A percentile compares a stretch with the other conserved stretches of the same genome.
These are phyloP conservation scores for Ophiostoma pallidulum DNA, from an alignment of 2,329 filamentous ascomycete species.

Conservation along the genomic window DNA sequence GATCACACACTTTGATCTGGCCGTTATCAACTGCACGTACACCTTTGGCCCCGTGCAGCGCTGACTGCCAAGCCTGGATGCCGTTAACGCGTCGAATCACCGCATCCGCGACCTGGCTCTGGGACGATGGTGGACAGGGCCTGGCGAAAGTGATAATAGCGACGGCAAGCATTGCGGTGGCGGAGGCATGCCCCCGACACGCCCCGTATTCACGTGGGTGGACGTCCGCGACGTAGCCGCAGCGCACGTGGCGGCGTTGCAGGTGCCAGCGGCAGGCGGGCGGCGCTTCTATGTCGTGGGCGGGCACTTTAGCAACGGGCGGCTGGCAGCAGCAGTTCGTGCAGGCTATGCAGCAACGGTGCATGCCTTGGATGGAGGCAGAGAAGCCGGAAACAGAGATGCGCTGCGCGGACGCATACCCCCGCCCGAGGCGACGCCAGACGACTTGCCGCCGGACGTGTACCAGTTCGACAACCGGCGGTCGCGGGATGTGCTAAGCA, in stretches of 20 bases:
- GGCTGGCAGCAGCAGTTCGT: constrained; percentile 48
- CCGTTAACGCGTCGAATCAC: constrained; percentile 64
- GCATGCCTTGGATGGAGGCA: constrained; percentile 25
- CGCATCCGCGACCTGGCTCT: constrained; percentile 54
- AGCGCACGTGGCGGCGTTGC: constrained; percentile 51
- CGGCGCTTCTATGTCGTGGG: constrained; percentile 56
- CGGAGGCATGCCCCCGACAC: constrained; percentile 46
- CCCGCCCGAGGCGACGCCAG: constrained; percentile 24
- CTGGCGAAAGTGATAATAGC: too few relatives aligned
- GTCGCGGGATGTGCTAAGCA: constrained; percentile 45
- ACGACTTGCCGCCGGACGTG: constrained; percentile 36
- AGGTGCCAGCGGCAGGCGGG: constrained; percentile 45
- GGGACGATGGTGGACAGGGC: constrained; percentile 46
- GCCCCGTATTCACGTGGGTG: constrained; percentile 48
- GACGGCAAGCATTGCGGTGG: constrained; percentile 44
- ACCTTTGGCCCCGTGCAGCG: constrained; percentile 56
- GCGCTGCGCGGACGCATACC: constrained; percentile 22
- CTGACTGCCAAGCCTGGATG: constrained; percentile 52
- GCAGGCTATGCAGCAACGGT: too few relatives aligned
- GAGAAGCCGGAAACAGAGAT: neutral
- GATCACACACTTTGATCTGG: constrained; percentile 40
- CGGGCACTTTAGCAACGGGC: constrained; percentile 51
- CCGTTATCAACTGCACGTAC: constrained; percentile 52
- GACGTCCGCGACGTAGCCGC: constrained; percentile 53
- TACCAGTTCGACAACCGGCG: constrained; percentile 48